phyloP scores from a whole-genome alignment of 192 early-diverging fungal species.

The Linnemannia elongata region DNA sequence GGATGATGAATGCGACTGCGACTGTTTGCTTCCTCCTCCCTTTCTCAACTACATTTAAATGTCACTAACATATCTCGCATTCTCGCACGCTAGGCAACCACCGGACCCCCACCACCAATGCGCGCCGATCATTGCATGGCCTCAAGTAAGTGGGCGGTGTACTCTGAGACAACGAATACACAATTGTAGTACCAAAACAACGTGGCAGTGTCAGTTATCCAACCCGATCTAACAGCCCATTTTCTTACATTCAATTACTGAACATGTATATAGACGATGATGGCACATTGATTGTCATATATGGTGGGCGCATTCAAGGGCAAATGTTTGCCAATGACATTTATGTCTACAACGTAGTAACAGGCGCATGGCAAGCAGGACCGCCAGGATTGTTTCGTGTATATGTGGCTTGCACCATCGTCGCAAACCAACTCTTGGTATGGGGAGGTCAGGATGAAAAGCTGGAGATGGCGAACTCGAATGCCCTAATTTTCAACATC shows the following conservation, averaged over 20 bases:
- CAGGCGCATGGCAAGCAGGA: constrained; percentile 21
- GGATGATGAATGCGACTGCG: neutral
- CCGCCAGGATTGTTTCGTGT: constrained; percentile 15
- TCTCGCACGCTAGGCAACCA: constrained; percentile 17
- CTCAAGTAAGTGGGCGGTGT: constrained; percentile 21
- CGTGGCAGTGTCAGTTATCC: neutral
- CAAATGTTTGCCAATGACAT: constrained; percentile 1
- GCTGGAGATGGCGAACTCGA: neutral
- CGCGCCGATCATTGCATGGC: constrained; percentile 52
- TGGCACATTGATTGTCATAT: constrained; percentile 31
- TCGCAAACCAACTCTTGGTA: constrained; percentile 38
- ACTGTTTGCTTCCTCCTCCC: neutral
- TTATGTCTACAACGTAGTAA: constrained; percentile 22
- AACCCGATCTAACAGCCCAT: neutral
- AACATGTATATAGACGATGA: constrained; percentile 25
- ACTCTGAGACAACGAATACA: neutral
- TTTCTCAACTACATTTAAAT: neutral
- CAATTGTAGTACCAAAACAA: neutral
- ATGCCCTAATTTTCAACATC: constrained; percentile 27
- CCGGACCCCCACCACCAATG: constrained; percentile 23
- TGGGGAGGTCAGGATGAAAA: constrained; percentile 30
- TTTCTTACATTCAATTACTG: no score
- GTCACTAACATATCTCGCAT: neutral
- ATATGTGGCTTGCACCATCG: constrained; percentile 32
- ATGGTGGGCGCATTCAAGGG: constrained; percentile 22